Conservation (phyloP, 225 moss, liverwort and hornwort genomes). For the Physcomitrellopsis africana region DNA sequence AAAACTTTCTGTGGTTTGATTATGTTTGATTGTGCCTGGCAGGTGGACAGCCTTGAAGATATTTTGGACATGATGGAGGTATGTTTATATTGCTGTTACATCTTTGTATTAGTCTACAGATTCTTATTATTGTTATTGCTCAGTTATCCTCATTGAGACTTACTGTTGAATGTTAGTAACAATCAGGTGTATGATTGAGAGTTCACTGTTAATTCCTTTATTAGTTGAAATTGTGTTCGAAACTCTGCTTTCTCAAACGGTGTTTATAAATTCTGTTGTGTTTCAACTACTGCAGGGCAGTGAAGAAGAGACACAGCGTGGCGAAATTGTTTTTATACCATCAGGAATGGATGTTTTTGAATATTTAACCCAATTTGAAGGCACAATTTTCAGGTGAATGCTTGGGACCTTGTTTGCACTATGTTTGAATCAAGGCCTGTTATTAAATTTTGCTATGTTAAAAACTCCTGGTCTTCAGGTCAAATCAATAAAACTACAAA, state of each 20-base stretch:
- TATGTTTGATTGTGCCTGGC: constrained; percentile 23
- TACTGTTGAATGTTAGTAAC: too few relatives aligned
- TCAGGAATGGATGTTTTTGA: constrained; percentile 93
- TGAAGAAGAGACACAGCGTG: constrained; percentile 87
- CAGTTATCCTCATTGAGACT: too few relatives aligned
- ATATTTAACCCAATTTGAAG: constrained; percentile 69
- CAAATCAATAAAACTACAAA: too few relatives aligned
- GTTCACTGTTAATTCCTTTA: background rate
- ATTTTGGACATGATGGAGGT: constrained; percentile 99
- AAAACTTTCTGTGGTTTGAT: background rate
- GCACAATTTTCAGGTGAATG: constrained; percentile 27
- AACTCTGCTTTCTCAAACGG: background rate
- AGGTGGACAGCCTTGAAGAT: constrained; percentile 99
- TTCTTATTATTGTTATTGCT: too few relatives aligned
- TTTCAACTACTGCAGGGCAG: constrained; percentile 55
- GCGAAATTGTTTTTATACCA: constrained; percentile 95
- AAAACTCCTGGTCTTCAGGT: too few relatives aligned
- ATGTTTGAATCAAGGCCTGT: too few relatives aligned
- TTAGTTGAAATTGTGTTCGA: background rate
- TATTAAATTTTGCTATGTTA: too few relatives aligned
- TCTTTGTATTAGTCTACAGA: constrained; percentile 12
- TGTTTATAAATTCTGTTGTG: background rate
- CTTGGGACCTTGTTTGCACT: too few relatives aligned
- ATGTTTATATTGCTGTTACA: constrained; percentile 15
- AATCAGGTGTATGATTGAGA: background rate